A percentile compares a stretch with the other conserved stretches of the same genome.
Conservation (phyloP, 768 basidiomycete species). For the Hebeloma cylindrosporum region DNA sequence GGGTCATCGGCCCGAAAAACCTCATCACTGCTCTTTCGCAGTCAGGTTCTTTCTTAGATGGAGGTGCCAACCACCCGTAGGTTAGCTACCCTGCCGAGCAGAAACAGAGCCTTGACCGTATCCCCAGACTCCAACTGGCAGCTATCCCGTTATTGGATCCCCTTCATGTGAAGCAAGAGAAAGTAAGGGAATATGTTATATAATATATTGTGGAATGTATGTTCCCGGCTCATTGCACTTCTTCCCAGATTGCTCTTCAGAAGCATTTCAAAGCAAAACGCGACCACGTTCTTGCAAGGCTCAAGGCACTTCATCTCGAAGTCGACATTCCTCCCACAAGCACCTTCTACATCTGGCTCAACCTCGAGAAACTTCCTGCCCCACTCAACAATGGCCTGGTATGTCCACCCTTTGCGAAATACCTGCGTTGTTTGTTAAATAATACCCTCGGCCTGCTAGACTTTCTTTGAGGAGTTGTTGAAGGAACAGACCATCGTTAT, state of each 20-base stretch:
- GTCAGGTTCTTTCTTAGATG: constrained; percentile 91
- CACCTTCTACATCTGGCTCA: constrained; percentile 96
- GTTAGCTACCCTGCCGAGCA: too few relatives aligned
- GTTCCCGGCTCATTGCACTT: neutral
- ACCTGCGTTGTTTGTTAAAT: neutral
- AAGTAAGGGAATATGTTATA: constrained; percentile 37
- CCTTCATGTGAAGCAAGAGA: constrained; percentile 65
- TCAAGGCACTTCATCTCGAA: constrained; percentile 74
- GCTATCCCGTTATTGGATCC: constrained; percentile 84
- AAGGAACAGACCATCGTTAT: constrained; percentile 91
- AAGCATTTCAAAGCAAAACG: constrained; percentile 90
- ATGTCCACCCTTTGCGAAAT: constrained; percentile 16
- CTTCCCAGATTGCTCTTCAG: constrained; percentile 68
- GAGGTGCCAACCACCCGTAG: constrained; percentile 91
- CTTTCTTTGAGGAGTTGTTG: constrained; percentile 92
- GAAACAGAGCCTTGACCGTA: neutral
- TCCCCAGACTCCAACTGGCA: constrained; percentile 74
- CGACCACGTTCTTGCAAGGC: constrained; percentile 83
- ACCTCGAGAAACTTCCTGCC: constrained; percentile 72
- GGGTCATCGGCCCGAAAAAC: constrained; percentile 91
- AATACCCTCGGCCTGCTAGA: constrained; percentile 35
- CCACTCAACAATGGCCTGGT: constrained; percentile 90
- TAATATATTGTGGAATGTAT: neutral
- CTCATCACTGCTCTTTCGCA: constrained; percentile 90
- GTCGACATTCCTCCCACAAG: constrained; percentile 74